Percentiles rank a stretch among this genome's conserved stretches.
Conservation (phyloP, 1,284 basidiomycete genomes). For the Bondarzewia mesenterica region DNA sequence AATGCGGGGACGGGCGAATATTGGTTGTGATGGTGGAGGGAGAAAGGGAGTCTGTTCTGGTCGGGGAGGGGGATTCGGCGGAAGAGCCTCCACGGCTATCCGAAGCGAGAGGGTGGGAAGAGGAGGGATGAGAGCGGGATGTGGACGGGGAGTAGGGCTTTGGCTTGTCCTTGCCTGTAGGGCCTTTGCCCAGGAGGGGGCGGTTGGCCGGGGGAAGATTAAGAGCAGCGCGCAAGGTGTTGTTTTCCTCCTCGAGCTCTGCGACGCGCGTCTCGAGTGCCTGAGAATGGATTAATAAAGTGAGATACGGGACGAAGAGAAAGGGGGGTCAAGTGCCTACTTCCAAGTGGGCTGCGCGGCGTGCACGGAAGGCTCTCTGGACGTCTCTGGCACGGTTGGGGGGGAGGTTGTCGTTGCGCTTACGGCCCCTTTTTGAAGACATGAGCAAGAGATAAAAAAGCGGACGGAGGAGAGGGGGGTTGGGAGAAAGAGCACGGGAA, state of each 20-base stretch:
- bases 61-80: constrained; percentile 21
- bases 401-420: constrained; percentile 86
- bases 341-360: constrained; percentile 83
- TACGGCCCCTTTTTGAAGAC: constrained; percentile 84
- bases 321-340: constrained; percentile 33
- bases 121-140: constrained; percentile 17
- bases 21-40: constrained; percentile 24
- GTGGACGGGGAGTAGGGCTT: constrained; percentile 27
- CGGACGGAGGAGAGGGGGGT: constrained; percentile 14
- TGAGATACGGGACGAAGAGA: constrained; percentile 3
- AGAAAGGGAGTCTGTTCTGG: constrained; percentile 26
- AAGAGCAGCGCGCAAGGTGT: constrained; percentile 65
- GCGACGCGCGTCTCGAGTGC: constrained; percentile 77
- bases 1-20: constrained; percentile 29
- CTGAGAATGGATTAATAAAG: constrained; percentile 27
- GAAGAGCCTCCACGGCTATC: constrained; percentile 24
- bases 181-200: constrained; percentile 67
- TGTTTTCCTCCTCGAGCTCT: constrained; percentile 82
- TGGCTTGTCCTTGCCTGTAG: constrained; percentile 76
- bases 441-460: constrained; percentile 27
- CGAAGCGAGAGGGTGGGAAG: constrained; percentile 8
- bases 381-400: constrained; percentile 90
- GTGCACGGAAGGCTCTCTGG: constrained; percentile 83
- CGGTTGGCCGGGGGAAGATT: constrained; percentile 70
- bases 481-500: constrained; percentile 13